Evolutionary conservation across 164 flowering plant genomes (phyloP).

Genomic region (Sextonia rubra): DNA sequence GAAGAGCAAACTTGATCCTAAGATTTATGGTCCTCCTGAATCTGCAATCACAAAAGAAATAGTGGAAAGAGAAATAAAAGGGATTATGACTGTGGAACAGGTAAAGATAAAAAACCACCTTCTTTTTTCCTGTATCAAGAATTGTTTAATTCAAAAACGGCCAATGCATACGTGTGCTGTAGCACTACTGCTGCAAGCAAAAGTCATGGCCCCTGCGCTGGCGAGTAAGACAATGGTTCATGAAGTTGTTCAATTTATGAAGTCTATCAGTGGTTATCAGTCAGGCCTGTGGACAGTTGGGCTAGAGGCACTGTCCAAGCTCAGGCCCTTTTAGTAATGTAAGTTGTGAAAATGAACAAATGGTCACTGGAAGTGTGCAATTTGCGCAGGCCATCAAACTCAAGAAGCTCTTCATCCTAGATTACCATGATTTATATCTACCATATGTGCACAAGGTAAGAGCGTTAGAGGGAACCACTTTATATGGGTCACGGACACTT

Average conservation of each 20-base stretch:
- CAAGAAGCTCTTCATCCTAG: slow-evolving; percentile 27
- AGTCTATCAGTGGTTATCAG: too few species aligned
- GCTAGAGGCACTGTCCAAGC: too few species aligned
- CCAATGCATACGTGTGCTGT: too few species aligned
- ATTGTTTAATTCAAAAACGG: too few species aligned
- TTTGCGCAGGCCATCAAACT: slow-evolving; percentile 26
- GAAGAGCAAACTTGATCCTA: slow-evolving; percentile 37
- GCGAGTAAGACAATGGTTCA: too few species aligned
- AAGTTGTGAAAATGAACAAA: too few species aligned
- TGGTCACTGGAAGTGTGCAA: neutral
- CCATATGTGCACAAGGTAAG: slow-evolving; percentile 33
- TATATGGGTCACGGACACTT: slow-evolving; percentile 32
- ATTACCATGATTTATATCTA: slow-evolving; percentile 29
- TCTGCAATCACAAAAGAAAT: slow-evolving; percentile 34
- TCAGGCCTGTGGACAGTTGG: too few species aligned
- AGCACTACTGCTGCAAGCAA: too few species aligned
- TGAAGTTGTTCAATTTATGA: too few species aligned
- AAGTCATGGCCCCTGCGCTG: too few species aligned
- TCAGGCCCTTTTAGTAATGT: too few species aligned
- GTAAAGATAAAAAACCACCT: slow-evolving; percentile 12
- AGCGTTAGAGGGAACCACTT: slow-evolving; percentile 18
- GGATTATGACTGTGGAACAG: slow-evolving; percentile 32
- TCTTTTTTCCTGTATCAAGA: neutral
- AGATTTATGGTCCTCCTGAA: slow-evolving; percentile 39
- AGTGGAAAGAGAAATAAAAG: slow-evolving; percentile 26